Base-by-base conservation (phyloP, 306 rosid species). In the Dryas alaskensis region DNA sequence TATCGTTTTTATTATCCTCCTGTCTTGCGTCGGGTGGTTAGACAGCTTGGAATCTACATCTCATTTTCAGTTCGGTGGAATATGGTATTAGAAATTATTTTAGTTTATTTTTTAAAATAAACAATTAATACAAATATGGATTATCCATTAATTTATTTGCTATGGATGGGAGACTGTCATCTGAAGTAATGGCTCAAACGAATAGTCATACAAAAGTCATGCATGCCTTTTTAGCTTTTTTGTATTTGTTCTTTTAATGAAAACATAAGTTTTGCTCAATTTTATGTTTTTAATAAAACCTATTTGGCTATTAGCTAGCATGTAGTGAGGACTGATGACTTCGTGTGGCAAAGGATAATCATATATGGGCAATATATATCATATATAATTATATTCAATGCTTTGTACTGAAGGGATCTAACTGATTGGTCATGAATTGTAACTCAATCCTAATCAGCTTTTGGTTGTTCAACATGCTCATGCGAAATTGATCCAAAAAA, bases 391-490 rank as follows among this genome's bases (percentile, higher is more conserved):
- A 16, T 59, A 48, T 22, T 19, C 10, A 22, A 73, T 78, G 76
- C 79, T 73, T 73, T 44, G 66, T 49, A 44, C 27, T 69, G 1
- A 73, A 78, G 85, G 72, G 73, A 77, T 54, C 60, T 1, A n/a
- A 62, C 25, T n/a, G 43, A 16, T 47, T 48, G 4, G 12, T 59
- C 27, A 48, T 58, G 43, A 49, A 69, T 39, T 52, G 59, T 68
- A 60, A 44, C 13, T 22, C 60, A 10, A 53, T n/a, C 58, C 49
- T 72, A 51, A 58, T 68, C 54, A 73, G 19, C 4, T 14, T 60
- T 48, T 5, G 47, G 70, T 52, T 6, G 52, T 44, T 80, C 53
- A 5, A 57, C 19, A 11, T 57, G 52, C 17, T 72, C 51, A 79
- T 60, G 64, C 51, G 47, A 25, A 25, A 11, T 22, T 22, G 22